A percentile compares a stretch with the other conserved stretches of the same genome.
Conservation (phyloP, 225 moss, liverwort and hornwort genomes). For the Sphagnum tenellum region DNA sequence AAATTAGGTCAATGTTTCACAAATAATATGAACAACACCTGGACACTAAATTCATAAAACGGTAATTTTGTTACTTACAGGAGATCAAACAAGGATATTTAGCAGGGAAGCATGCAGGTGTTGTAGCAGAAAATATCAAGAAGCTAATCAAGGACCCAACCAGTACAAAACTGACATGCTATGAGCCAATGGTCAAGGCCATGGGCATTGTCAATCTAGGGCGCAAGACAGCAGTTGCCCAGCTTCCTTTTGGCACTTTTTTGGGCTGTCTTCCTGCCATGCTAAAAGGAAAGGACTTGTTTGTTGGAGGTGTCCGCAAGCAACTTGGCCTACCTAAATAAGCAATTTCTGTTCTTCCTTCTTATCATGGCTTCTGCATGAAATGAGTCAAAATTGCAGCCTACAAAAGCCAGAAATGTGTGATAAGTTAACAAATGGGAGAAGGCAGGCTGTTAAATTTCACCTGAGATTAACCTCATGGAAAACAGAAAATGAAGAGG, state of each 20-base stretch:
- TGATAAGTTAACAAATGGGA: no score
- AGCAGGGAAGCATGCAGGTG: conserved; percentile 30
- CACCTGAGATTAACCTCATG: no score
- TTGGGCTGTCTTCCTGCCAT: conserved; percentile 43
- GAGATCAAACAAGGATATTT: conserved; percentile 73
- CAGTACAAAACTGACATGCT: conserved; percentile 20
- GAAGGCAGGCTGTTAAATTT: no score
- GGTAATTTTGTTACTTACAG: conserved; percentile 5
- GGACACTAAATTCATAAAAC: no score
- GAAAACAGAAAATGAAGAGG: no score
- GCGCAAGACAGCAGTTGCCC: conserved; percentile 25
- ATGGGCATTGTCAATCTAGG: conserved; percentile 55
- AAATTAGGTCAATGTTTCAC: no score
- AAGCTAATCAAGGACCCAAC: conserved; percentile 41
- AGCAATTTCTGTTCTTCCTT: no score
- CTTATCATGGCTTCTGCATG: no score
- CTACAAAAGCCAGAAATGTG: no score
- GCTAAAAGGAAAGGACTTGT: conserved; percentile 55
- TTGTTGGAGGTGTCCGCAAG: conserved; percentile 21
- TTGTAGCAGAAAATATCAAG: conserved; percentile 43
- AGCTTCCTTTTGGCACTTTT: conserved; percentile 18
- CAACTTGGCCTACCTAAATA: conserved; percentile 18
- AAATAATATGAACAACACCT: no score
- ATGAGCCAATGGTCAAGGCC: conserved; percentile 17
- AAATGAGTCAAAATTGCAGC: no score